Evolutionary conservation across 352 stramenopile species (phyloP), one percentile per base, ranked within the genome.

Genomic region (Phytophthora uliginosa): DNA sequence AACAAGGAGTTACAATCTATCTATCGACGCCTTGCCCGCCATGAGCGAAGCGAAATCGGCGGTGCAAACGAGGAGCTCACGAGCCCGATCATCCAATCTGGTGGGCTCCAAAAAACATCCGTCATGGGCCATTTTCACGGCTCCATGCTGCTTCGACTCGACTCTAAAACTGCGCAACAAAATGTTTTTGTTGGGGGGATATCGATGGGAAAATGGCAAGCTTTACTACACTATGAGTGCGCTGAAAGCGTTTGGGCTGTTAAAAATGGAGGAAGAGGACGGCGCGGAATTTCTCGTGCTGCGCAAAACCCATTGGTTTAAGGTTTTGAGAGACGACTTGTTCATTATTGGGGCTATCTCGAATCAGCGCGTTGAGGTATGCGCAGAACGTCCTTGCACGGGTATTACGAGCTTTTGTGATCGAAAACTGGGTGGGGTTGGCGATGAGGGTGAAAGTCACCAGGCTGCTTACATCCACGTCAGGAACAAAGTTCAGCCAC

Each of bases 261-360:
- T 74, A 2, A 67, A 66, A 45, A 47, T 67, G 47, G 40, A 52
- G 5, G 58, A 71, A n/a, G 60, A 68, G 22, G 59, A 58, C 9
- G 63, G 62, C 18, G 31, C 12, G 0, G 66, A 71, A 18, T 60
- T 57, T n/a, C 60, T 77, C 0, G 65, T 71, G n/a, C 5, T 68
- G 15, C 66, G 66, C n/a, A 67, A 61, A 10, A 51, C 74, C 47
- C 65, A 62, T 28, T 78, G 71, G 71, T 52, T 71, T 8, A 8
- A 8, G 6, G 61, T 57, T 2, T 62, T 42, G 13, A 59, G 24
- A 15, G 55, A 68, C 9, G 55, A 68, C 10, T 59, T 71, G 12
- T 38, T 78, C 22, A 22, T 52, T 20, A 48, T 74, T 9, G 66
- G 58, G 26, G 12, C 26, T 2, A 48, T 68, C 24, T 62, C 61